Evolutionary conservation across 2,329 filamentous ascomycete genomes (phyloP).

Genomic region (Hypoxylon sp.): DNA sequence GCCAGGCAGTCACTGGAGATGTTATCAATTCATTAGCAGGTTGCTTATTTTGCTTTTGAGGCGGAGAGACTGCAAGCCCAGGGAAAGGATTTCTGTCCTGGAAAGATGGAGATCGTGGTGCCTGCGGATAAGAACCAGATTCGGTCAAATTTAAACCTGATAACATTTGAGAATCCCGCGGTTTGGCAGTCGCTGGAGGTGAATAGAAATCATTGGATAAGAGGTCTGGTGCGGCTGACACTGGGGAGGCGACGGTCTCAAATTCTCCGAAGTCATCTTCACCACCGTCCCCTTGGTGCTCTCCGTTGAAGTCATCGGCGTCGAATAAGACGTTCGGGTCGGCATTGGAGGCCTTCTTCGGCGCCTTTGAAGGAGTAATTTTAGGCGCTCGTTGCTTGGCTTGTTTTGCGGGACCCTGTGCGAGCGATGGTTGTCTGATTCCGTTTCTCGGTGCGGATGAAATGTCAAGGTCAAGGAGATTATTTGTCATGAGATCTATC

Average conservation of each 20-base stretch:
- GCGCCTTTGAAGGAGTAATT: slow-evolving; percentile 36
- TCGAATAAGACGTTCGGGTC: slow-evolving; percentile 76
- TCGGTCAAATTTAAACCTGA: slow-evolving; percentile 55
- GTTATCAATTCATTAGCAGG: slow-evolving; percentile 55
- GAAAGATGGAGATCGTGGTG: slow-evolving; percentile 68
- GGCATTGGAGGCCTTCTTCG: slow-evolving; percentile 38
- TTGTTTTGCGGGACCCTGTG: slow-evolving; percentile 28
- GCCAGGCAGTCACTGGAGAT: slow-evolving; percentile 63
- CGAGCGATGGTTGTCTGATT: slow-evolving; percentile 28
- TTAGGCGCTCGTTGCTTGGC: slow-evolving; percentile 25
- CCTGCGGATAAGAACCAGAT: slow-evolving; percentile 60
- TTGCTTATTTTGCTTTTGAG: slow-evolving; percentile 55
- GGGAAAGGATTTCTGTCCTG: slow-evolving; percentile 69
- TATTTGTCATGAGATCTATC: slow-evolving; percentile 69
- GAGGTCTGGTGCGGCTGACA: slow-evolving; percentile 55
- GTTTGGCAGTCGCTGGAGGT: slow-evolving; percentile 50
- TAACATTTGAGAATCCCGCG: slow-evolving; percentile 55
- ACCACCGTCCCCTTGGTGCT: slow-evolving; percentile 60
- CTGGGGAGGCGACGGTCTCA: slow-evolving; percentile 61
- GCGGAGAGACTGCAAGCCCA: slow-evolving; percentile 64
- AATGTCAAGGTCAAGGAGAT: slow-evolving; percentile 59
- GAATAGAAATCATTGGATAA: slow-evolving; percentile 58
- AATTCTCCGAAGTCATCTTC: slow-evolving; percentile 75
- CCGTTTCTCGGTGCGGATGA: slow-evolving; percentile 30
- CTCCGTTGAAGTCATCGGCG: slow-evolving; percentile 68